phyloP scores from a whole-genome alignment of 2,329 filamentous ascomycete species.

The Ceratocystis eucalypticola region DNA sequence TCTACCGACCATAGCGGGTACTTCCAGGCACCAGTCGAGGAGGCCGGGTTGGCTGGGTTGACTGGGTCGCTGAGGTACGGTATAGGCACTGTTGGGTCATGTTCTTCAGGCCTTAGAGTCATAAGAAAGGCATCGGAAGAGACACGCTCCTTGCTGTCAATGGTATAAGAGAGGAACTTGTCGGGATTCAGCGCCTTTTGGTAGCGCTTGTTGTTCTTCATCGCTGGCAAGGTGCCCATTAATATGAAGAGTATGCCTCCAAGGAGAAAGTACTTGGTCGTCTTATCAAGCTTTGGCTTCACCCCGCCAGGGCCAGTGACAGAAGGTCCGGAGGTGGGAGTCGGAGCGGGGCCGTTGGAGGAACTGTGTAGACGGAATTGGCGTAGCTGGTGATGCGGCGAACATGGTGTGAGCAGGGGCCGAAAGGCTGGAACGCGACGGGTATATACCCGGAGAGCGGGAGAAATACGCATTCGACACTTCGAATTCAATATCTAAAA shows the following conservation, averaged over 20 bases:
- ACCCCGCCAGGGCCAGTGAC: neutral
- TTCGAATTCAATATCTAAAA: neutral
- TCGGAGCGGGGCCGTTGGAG: neutral
- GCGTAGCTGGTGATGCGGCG: neutral
- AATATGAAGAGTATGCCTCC: conserved; percentile 17
- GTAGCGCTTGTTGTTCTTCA: conserved; percentile 15
- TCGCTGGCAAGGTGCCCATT: conserved; percentile 12
- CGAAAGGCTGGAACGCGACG: neutral
- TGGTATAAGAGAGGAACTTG: conserved; percentile 52
- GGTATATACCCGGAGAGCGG: neutral
- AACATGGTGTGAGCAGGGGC: neutral
- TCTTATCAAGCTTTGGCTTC: conserved; percentile 15
- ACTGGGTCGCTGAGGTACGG: conserved; percentile 19
- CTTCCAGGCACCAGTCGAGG: conserved; percentile 24
- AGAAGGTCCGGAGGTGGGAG: neutral
- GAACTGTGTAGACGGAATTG: neutral
- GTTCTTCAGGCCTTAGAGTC: conserved; percentile 38
- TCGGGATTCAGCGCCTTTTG: conserved; percentile 38
- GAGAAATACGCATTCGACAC: neutral
- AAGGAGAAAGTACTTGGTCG: conserved; percentile 17
- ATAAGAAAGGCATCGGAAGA: conserved; percentile 58
- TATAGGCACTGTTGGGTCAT: conserved; percentile 20
- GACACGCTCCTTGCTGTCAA: conserved; percentile 47
- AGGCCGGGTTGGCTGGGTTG: conserved; percentile 13
- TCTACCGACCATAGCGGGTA: conserved; percentile 74